These are phyloP conservation scores for Kluyveromyces aestuarii DNA, from an alignment of 805 yeast species.

Conservation along the genomic window DNA sequence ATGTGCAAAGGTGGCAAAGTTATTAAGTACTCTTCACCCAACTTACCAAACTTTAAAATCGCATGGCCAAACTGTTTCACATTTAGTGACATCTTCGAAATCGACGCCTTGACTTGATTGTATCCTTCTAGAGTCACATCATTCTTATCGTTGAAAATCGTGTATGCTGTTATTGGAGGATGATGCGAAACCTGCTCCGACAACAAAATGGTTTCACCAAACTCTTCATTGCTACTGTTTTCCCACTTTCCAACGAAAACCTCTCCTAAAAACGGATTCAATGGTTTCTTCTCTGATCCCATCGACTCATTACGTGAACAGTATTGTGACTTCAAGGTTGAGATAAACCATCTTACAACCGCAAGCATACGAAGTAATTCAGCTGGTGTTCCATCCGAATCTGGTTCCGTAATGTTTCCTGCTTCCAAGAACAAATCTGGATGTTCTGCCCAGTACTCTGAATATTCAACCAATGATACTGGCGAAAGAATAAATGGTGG, in stretches of 20 bases:
- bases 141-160: slow-evolving; percentile 64
- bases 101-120: slow-evolving; percentile 78
- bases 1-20: slow-evolving; percentile 94
- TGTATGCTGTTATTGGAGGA: slow-evolving; percentile 95
- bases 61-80: slow-evolving; percentile 95
- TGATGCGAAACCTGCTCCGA: slow-evolving; percentile 96
- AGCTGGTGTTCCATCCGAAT: slow-evolving; percentile 38
- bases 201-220: slow-evolving; percentile 71
- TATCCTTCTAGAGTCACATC: slow-evolving; percentile 74
- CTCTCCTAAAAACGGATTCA: slow-evolving; percentile 95
- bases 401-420: slow-evolving; percentile 33
- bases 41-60: slow-evolving; percentile 50
- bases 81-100: slow-evolving; percentile 66
- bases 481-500: slow-evolving; percentile 95
- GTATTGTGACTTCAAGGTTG: slow-evolving; percentile 87
- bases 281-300: slow-evolving; percentile 96
- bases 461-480: slow-evolving; percentile 79
- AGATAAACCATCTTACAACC: slow-evolving; percentile 84
- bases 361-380: slow-evolving; percentile 50
- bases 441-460: slow-evolving; percentile 94
- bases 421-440: slow-evolving; percentile 78
- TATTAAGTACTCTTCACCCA: slow-evolving; percentile 61
- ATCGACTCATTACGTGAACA: slow-evolving; percentile 83
- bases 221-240: slow-evolving; percentile 39
- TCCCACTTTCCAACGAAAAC: slow-evolving; percentile 85